Conservation (phyloP, 805 yeast species). For the Wickerhamiella dianesei region DNA sequence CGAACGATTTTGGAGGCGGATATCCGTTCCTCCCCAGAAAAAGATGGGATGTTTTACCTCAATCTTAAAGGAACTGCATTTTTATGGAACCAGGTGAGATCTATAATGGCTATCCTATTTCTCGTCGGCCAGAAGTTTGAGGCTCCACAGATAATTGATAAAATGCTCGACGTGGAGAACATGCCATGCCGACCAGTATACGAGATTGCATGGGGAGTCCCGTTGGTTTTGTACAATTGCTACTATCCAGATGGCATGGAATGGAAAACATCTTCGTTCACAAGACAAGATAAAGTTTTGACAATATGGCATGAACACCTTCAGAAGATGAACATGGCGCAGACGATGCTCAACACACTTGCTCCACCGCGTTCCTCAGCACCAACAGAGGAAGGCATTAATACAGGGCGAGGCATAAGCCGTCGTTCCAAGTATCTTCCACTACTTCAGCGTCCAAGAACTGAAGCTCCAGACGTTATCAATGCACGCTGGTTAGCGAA, state of each 20-base stretch:
- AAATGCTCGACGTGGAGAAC: conserved; percentile 43
- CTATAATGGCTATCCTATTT: conserved; percentile 78
- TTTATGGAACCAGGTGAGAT: conserved; percentile 94
- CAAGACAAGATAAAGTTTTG: conserved; percentile 16
- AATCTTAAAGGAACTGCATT: conserved; percentile 82
- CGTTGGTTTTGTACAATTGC: conserved; percentile 78
- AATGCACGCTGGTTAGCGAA: conserved; percentile 46
- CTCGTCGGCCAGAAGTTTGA: conserved; percentile 72
- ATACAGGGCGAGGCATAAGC: conserved; percentile 71
- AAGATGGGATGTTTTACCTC: conserved; percentile 38
- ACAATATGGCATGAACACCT: conserved; percentile 44
- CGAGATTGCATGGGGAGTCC: conserved; percentile 82
- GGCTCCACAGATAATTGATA: conserved; percentile 38
- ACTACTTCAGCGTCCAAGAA: conserved; percentile 39
- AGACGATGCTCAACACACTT: conserved; percentile 33
- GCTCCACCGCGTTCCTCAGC: conserved; percentile 9
- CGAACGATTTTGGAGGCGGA: conserved; percentile 46
- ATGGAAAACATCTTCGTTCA: conserved; percentile 34
- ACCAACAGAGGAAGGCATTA: conserved; percentile 19
- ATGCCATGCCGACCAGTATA: conserved; percentile 62
- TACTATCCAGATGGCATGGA: conserved; percentile 44
- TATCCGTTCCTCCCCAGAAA: conserved; percentile 26
- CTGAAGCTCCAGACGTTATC: conserved; percentile 53
- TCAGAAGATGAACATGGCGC: conserved; percentile 41
- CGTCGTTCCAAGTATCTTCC: conserved; percentile 46